A percentile compares a stretch with the other conserved stretches of the same genome.
Evolutionary conservation across 345 rosid species (phyloP).

Genomic region (Eucalyptus guilfoylei): DNA sequence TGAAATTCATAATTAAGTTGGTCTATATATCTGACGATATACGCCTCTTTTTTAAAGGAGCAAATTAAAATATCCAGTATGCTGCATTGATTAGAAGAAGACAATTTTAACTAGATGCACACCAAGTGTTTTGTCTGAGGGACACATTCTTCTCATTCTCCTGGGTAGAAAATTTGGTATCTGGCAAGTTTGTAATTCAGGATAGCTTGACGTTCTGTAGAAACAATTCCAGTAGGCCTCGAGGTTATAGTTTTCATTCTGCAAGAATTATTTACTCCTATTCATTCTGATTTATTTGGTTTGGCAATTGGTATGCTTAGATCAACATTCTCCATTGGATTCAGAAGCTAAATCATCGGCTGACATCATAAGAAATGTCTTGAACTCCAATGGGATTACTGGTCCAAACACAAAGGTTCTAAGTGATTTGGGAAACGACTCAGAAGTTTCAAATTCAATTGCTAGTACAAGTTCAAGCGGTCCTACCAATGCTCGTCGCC

Average conservation of each 20-base stretch:
- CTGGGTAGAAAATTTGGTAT: background rate
- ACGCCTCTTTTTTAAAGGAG: background rate
- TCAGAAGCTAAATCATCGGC: background rate
- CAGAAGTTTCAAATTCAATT: constrained; percentile 6
- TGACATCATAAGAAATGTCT: background rate
- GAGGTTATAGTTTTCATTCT: background rate
- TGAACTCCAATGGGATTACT: background rate
- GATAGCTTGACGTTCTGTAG: background rate
- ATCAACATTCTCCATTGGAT: constrained; percentile 1
- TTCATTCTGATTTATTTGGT: background rate
- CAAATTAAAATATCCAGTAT: background rate
- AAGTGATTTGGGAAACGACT: background rate
- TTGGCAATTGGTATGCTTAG: background rate
- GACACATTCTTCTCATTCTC: background rate
- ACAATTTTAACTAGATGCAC: background rate
- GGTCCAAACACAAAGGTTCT: background rate
- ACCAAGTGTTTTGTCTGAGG: background rate
- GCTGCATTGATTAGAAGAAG: background rate
- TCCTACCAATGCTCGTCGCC: background rate
- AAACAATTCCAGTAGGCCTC: background rate
- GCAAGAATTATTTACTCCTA: background rate
- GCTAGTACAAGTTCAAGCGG: background rate
- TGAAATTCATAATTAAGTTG: background rate
- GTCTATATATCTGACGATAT: background rate
- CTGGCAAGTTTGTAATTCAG: background rate